phyloP scores from a whole-genome alignment of 768 basidiomycete species.

The Chalciporus piperatus region DNA sequence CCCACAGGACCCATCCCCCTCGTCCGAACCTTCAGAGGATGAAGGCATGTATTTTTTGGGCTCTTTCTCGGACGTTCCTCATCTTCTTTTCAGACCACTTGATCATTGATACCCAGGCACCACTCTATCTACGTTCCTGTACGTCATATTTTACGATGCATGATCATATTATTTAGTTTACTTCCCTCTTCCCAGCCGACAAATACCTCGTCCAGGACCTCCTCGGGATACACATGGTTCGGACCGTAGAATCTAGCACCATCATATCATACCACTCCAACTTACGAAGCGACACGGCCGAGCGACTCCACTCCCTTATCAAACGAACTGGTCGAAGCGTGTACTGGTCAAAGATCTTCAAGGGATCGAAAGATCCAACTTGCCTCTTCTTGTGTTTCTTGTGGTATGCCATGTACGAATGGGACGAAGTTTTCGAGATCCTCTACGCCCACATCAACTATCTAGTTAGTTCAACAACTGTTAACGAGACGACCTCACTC shows the following conservation, averaged over 20 bases:
- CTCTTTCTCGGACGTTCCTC: background rate
- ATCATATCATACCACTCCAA: slow-evolving; percentile 33
- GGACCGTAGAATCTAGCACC: slow-evolving; percentile 19
- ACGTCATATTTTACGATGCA: slow-evolving; percentile 7
- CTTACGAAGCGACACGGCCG: slow-evolving; percentile 19
- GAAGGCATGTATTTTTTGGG: slow-evolving; percentile 3
- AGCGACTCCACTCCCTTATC: slow-evolving; percentile 28
- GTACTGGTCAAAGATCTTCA: slow-evolving; percentile 31
- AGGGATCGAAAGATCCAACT: slow-evolving; percentile 43
- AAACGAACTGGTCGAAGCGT: slow-evolving; percentile 31
- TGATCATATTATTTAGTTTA: background rate
- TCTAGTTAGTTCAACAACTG: slow-evolving; percentile 36
- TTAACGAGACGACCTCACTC: background rate
- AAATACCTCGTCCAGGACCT: slow-evolving; percentile 40
- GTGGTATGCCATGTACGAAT: slow-evolving; percentile 61
- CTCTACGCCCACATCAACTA: slow-evolving; percentile 49
- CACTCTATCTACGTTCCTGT: slow-evolving; percentile 38
- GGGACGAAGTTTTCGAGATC: slow-evolving; percentile 57
- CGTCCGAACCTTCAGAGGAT: background rate
- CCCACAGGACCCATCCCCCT: background rate
- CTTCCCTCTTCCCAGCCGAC: slow-evolving; percentile 10
- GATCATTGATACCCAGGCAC: slow-evolving; percentile 52
- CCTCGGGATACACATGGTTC: slow-evolving; percentile 52
- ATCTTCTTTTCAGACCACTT: slow-evolving; percentile 11
- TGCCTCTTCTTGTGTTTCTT: slow-evolving; percentile 51